phyloP scores from a whole-genome alignment of 2,329 filamentous ascomycete genomes.

The Paecilomyces niveus region DNA sequence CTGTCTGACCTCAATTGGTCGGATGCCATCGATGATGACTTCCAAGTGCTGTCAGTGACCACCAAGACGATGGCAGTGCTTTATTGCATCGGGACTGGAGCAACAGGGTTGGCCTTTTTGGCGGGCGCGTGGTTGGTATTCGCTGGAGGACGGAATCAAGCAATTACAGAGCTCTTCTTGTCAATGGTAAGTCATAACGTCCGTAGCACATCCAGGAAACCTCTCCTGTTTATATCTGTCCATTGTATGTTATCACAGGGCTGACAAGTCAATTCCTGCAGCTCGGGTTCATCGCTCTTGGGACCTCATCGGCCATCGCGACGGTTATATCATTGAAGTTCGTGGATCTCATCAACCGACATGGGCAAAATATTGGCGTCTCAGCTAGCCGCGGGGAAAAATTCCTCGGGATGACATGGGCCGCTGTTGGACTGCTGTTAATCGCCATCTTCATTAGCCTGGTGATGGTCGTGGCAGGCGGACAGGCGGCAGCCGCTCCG shows the following conservation, averaged over 20 bases:
- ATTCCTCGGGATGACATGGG: conserved; percentile 56
- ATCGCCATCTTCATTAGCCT: conserved; percentile 24
- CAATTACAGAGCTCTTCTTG: conserved; percentile 44
- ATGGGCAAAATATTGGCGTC: conserved; percentile 45
- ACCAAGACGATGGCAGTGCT: conserved; percentile 50
- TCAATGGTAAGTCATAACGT: conserved; percentile 28
- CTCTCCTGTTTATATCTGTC: not conserved
- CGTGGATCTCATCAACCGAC: conserved; percentile 45
- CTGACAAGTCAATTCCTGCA: conserved; percentile 8
- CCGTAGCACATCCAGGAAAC: not conserved
- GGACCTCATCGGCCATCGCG: conserved; percentile 67
- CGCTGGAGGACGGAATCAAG: conserved; percentile 37
- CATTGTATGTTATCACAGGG: not conserved
- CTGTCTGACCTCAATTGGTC: conserved; percentile 52
- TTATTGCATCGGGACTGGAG: conserved; percentile 51
- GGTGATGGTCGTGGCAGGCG: conserved; percentile 17
- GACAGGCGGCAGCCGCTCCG: not conserved
- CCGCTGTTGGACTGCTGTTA: conserved; percentile 36
- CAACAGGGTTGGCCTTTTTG: conserved; percentile 46
- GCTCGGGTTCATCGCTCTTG: conserved; percentile 53
- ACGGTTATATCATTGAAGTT: conserved; percentile 55
- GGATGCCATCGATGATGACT: conserved; percentile 45
- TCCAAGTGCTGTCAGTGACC: conserved; percentile 44
- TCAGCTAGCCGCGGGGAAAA: conserved; percentile 44
- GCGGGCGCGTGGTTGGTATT: conserved; percentile 41